Evolutionary conservation across 2,329 filamentous ascomycete genomes (phyloP).

Genomic region (Sphaceloma murrayae): DNA sequence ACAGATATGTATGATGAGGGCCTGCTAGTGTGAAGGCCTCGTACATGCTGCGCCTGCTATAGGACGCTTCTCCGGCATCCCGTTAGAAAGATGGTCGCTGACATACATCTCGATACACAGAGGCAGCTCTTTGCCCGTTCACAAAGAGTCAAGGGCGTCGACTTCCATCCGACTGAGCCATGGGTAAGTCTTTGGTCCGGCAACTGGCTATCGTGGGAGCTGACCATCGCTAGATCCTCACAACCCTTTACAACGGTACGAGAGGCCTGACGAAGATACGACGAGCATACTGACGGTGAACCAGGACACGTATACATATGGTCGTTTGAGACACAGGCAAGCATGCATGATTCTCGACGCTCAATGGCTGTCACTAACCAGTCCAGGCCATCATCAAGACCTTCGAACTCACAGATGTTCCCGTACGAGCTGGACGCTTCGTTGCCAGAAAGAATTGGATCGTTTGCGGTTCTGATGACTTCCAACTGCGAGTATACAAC

Average conservation of each 20-base stretch:
- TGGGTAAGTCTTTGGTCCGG: too few species aligned
- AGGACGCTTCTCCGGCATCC: too few species aligned
- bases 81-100: too few species aligned
- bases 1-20: too few species aligned
- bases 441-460: constrained; percentile 95
- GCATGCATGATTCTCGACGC: background rate
- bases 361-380: too few species aligned
- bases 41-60: too few species aligned
- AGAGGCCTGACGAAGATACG: constrained; percentile 2
- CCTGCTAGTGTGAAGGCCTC: constrained; percentile 35
- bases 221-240: constrained; percentile 50
- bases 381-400: constrained; percentile 82
- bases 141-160: constrained; percentile 93
- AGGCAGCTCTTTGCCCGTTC: constrained; percentile 78
- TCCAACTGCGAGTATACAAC: constrained; percentile 84
- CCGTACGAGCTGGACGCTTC: constrained; percentile 91
- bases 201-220: too few species aligned
- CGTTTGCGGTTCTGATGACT: constrained; percentile 72
- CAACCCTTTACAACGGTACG: constrained; percentile 89
- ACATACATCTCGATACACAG: constrained; percentile 44
- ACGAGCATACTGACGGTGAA: constrained; percentile 5
- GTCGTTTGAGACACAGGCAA: constrained; percentile 81
- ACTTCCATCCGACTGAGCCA: constrained; percentile 94
- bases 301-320: constrained; percentile 96
- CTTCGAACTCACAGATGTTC: constrained; percentile 97